Evolutionary conservation across 2,329 filamentous ascomycete species (phyloP), one percentile per base, ranked within the genome.

Genomic region (Botryosphaeria dothidea): DNA sequence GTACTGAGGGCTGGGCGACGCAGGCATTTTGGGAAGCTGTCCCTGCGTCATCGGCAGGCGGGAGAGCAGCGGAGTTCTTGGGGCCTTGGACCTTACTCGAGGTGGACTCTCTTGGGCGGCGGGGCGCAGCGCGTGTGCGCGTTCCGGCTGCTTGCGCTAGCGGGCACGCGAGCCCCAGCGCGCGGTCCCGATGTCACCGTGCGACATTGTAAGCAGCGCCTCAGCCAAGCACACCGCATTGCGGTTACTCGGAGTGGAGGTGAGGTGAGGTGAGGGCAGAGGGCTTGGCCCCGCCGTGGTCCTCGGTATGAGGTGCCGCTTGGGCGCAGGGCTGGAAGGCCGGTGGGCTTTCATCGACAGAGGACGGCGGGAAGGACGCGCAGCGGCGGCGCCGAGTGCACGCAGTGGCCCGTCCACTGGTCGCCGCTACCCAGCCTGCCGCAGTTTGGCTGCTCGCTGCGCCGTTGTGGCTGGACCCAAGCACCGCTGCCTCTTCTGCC

Each of bases 381-480:
- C 52, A n/a, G 21, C 31, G n/a, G 31, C 15, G 27, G 31, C 17
- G 51, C 31, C 21, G 51, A 19, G 51, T 4, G 11, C 52, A 41
- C 19, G 3, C 3, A 13, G 21, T 56, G 52, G 52, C 21, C 52
- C 52, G 52, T 41, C 52, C 52, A 19, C 52, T 6, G 5, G 29
- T 29, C 13, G 49, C 23, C n/a, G n/a, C n/a, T 27, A 36, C 13
- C 29, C 15, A 23, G 15, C 21, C 13, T 51, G 49, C 46, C 46
- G 46, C 49, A 29, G 21, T 36, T 34, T 54, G 34, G 52, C 52
- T 56, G n/a, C n/a, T n/a, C n/a, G n/a, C n/a, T n/a, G 36, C 54
- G 54, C 54, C 54, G 54, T 58, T 58, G 54, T 58, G 54, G 54
- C 54, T 58, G 54, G 54, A 43, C n/a, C n/a, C n/a, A n/a, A n/a